A percentile compares a stretch with the other conserved stretches of the same genome.
phyloP scores from a whole-genome alignment of 257 asterid species.

The Solanum pinnatisectum region DNA sequence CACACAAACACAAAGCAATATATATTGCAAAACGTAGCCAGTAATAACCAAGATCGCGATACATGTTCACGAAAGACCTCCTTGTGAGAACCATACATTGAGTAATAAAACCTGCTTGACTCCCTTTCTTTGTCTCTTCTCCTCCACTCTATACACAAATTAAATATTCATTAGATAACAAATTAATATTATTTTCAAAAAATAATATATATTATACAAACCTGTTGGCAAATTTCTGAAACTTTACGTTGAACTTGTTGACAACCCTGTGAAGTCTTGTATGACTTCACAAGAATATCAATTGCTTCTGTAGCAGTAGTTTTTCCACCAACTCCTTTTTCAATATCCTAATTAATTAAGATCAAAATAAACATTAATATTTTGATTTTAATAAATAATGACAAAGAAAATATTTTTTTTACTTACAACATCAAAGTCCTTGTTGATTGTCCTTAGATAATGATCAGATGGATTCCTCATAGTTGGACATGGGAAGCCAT shows the following conservation, averaged over 20 bases:
- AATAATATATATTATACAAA: background rate
- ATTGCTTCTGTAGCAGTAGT: constrained; percentile 28
- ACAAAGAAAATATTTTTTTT: no score
- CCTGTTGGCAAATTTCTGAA: constrained; percentile 26
- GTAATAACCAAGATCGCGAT: constrained; percentile 53
- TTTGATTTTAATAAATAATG: background rate
- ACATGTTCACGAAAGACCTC: constrained; percentile 57
- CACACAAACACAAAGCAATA: constrained; percentile 35
- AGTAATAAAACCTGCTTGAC: constrained; percentile 37
- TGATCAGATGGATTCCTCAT: constrained; percentile 63
- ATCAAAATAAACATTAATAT: background rate
- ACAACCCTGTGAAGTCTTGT: constrained; percentile 31
- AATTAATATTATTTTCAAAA: background rate
- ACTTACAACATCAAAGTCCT: constrained; percentile 46
- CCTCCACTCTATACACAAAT: constrained; percentile 11
- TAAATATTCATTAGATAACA: background rate
- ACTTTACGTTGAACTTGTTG: constrained; percentile 31
- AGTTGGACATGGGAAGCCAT: constrained; percentile 56
- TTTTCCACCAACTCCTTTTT: constrained; percentile 31
- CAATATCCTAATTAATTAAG: constrained; percentile 33
- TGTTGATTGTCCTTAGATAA: constrained; percentile 45
- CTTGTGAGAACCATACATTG: constrained; percentile 41
- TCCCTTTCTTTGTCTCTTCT: constrained; percentile 15
- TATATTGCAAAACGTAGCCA: constrained; percentile 57
- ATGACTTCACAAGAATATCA: constrained; percentile 30